A percentile compares a stretch with the other conserved stretches of the same genome.
These are phyloP conservation scores for Kodamaea sp. DNA, from an alignment of 1,139 yeast species.

Conservation along the genomic window DNA sequence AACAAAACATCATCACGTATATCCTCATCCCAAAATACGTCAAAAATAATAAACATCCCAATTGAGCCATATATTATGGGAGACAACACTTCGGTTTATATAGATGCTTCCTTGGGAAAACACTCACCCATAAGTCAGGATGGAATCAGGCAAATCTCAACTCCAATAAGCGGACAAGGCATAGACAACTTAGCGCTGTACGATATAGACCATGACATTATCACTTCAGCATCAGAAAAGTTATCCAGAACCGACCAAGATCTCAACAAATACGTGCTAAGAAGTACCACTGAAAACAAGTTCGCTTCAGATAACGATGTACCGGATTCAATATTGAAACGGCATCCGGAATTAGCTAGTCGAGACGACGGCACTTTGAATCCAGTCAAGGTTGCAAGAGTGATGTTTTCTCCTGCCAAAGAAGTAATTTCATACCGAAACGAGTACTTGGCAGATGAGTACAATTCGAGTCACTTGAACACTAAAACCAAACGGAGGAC, in stretches of 20 bases:
- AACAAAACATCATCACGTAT: background rate
- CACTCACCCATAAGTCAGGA: constrained; percentile 15
- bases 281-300: background rate
- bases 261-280: background rate
- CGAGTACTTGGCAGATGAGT: background rate
- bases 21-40: background rate
- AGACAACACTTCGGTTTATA: constrained; percentile 6
- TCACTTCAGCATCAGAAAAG: background rate
- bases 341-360: background rate
- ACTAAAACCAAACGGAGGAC: background rate
- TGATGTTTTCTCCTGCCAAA: constrained; percentile 44
- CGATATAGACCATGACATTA: constrained; percentile 3
- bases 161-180: constrained; percentile 13
- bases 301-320: background rate
- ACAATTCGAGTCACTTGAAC: background rate
- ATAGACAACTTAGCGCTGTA: constrained; percentile 6
- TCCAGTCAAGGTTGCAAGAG: constrained; percentile 44
- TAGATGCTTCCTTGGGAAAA: constrained; percentile 5
- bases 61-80: too few species aligned
- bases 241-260: background rate
- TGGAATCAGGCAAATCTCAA: constrained; percentile 16
- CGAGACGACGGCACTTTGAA: constrained; percentile 17
- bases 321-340: background rate
- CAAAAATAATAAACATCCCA: too few species aligned
- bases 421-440: constrained; percentile 14